Percentiles rank a stretch among this genome's conserved stretches.
Conservation (phyloP, 2,329 filamentous ascomycete species). For the Zymoseptoria pseudotritici region DNA sequence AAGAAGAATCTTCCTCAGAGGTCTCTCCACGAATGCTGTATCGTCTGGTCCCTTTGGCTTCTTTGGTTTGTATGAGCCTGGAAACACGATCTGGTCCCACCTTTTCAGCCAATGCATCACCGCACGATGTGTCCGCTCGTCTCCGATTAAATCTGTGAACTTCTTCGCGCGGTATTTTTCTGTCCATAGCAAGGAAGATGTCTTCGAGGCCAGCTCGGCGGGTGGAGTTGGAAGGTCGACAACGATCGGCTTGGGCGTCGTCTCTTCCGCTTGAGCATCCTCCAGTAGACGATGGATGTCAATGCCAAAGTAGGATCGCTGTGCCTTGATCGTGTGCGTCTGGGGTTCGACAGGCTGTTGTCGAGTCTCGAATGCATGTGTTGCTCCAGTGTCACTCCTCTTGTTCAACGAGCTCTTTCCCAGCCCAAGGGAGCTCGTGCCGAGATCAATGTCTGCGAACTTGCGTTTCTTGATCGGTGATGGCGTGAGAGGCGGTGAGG, state of each 20-base stretch:
- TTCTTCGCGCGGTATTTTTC: conserved; percentile 92
- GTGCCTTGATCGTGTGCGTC: conserved; percentile 52
- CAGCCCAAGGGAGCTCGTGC: conserved; percentile 17
- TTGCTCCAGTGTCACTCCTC: background rate
- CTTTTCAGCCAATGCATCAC: conserved; percentile 89
- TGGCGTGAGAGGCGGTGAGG: conserved; percentile 45
- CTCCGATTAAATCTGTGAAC: conserved; percentile 89
- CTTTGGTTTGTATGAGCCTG: conserved; percentile 59
- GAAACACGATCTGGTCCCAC: conserved; percentile 92
- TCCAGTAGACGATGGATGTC: conserved; percentile 80
- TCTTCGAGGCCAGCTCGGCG: conserved; percentile 33
- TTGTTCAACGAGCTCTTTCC: background rate
- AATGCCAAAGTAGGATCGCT: conserved; percentile 80
- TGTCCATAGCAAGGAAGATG: conserved; percentile 68
- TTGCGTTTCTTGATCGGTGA: conserved; percentile 28
- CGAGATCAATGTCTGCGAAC: conserved; percentile 22
- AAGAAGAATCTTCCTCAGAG: conserved; percentile 80
- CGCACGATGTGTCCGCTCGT: conserved; percentile 84
- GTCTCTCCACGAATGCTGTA: conserved; percentile 52
- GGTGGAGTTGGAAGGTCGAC: conserved; percentile 27
- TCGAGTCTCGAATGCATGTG: background rate
- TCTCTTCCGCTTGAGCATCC: conserved; percentile 56
- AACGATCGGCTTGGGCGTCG: conserved; percentile 27
- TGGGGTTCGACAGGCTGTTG: background rate
- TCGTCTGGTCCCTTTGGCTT: conserved; percentile 39